Base-by-base conservation (phyloP, 495 filamentous ascomycete genomes). In the Penicillium psychrofluorescens region DNA sequence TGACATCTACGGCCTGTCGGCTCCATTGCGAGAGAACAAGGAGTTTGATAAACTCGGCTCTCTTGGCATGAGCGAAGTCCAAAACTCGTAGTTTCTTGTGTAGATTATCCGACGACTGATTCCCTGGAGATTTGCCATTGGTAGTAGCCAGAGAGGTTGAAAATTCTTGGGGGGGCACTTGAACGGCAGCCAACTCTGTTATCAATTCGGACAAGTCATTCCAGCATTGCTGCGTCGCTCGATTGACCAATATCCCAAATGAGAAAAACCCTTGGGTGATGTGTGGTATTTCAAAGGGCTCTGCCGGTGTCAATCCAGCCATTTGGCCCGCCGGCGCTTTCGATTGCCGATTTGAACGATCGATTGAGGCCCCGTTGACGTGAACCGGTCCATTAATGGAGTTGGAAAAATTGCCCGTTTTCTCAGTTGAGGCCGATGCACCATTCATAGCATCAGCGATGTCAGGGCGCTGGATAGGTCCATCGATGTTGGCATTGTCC, bases 1-100 rank as follows among this genome's bases (percentile, higher is more conserved):
- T 83, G 31, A 97, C 83, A 40, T 84, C 77, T 27, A 75, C 72
- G 22, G 81, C 83, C 53, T 88, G 86, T 50, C 81, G 78, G 58
- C 84, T 85, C 92, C 92, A 98, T 58, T 86, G 81, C 2, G 81
- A 79, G 33, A 98, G 79, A 11, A 97, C 88, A 10, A 95, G 74
- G 11, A 87, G 75, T 64, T 98, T 96, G 57, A 92, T 88, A 67
- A 94, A 97, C 45, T 82, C 80, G 11, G 76, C 78, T 45, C 84
- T 68, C 35, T 77, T 76, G 9, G 70, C 61, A 39, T 83, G 71
- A 6, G 84, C 78, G 61, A 86, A 90, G 16, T 88, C 78, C 38
- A 96, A 58, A 11, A 95, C 58, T 36, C 73, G 64, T n/a, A 76
- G 47, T 63, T 95, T 96, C 68, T 96, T 96, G 34, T 79, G 74